phyloP scores from a whole-genome alignment of 2,329 filamentous ascomycete genomes.

The Metarhizium anisopliae region DNA sequence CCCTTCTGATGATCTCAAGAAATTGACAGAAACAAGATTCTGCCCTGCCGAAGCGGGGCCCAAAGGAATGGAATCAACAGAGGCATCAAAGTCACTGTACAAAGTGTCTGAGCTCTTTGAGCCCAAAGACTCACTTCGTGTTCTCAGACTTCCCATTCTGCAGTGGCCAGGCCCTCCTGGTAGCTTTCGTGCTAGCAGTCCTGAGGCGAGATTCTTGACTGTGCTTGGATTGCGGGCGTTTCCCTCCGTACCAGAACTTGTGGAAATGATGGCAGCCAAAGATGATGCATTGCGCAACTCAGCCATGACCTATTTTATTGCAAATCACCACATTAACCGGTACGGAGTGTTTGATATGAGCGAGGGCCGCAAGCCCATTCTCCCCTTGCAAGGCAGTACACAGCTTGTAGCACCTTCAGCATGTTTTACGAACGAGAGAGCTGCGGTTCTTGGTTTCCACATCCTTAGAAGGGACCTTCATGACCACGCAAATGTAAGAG shows the following conservation, averaged over 20 bases:
- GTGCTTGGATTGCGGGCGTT: conserved; percentile 63
- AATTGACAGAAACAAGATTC: conserved; percentile 68
- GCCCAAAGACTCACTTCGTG: conserved; percentile 60
- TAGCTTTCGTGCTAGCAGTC: conserved; percentile 52
- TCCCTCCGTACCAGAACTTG: conserved; percentile 65
- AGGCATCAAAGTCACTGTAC: conserved; percentile 48
- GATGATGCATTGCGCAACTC: conserved; percentile 51
- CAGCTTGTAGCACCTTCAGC: conserved; percentile 62
- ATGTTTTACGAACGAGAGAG: conserved; percentile 75
- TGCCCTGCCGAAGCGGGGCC: conserved; percentile 67
- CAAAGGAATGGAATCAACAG: conserved; percentile 42
- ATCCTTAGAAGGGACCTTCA: conserved; percentile 71
- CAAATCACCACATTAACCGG: conserved; percentile 67
- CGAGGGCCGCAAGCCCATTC: conserved; percentile 46
- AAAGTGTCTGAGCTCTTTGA: conserved; percentile 74
- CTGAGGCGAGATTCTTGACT: conserved; percentile 67
- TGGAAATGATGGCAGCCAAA: conserved; percentile 65
- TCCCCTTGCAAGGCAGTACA: conserved; percentile 64
- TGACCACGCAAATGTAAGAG: conserved; percentile 53
- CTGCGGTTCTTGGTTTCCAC: conserved; percentile 69
- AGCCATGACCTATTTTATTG: conserved; percentile 74
- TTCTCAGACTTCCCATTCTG: conserved; percentile 64
- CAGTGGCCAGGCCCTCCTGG: conserved; percentile 68
- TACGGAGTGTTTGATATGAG: conserved; percentile 59
- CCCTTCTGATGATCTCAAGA: conserved; percentile 69